These are phyloP conservation scores for Puccinia coronata DNA, from an alignment of 1,284 basidiomycete genomes.

Conservation along the genomic window DNA sequence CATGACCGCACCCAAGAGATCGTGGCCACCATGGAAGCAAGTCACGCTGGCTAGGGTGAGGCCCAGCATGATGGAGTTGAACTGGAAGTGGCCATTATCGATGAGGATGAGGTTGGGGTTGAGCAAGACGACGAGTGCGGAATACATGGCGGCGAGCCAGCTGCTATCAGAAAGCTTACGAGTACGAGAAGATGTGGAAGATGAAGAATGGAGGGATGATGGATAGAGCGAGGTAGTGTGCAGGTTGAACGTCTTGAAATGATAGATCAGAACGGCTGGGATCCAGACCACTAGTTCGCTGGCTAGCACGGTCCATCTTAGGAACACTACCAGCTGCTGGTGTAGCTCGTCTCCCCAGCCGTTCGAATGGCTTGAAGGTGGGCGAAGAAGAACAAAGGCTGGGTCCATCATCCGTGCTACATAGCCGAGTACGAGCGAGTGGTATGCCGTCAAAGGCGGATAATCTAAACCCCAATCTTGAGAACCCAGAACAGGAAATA, in stretches of 20 bases:
- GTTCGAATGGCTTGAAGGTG: constrained; percentile 38
- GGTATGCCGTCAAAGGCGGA: constrained; percentile 84
- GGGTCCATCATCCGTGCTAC: constrained; percentile 60
- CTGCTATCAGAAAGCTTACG: not conserved
- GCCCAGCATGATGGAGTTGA: constrained; percentile 85
- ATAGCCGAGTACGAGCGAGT: constrained; percentile 75
- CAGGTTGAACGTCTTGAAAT: constrained; percentile 62
- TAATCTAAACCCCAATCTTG: constrained; percentile 59
- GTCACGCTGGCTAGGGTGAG: constrained; percentile 72
- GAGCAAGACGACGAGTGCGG: constrained; percentile 13
- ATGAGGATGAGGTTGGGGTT: constrained; percentile 74
- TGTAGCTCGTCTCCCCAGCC: constrained; percentile 40
- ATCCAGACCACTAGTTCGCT: constrained; percentile 47
- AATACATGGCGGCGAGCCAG: constrained; percentile 24
- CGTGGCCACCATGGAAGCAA: constrained; percentile 69
- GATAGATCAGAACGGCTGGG: constrained; percentile 38
- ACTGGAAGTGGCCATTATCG: constrained; percentile 88
- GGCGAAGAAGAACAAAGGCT: constrained; percentile 51
- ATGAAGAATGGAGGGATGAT: not conserved
- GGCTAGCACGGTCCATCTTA: constrained; percentile 51
- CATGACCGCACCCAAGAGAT: constrained; percentile 74
- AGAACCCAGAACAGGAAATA: not conserved
- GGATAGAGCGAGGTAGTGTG: not conserved
- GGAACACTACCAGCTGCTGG: constrained; percentile 51
- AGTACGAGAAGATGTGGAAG: not conserved